These are phyloP conservation scores for Tylopilus plumbeoviolaceoides DNA, from an alignment of 768 basidiomycete genomes.

Conservation along the genomic window DNA sequence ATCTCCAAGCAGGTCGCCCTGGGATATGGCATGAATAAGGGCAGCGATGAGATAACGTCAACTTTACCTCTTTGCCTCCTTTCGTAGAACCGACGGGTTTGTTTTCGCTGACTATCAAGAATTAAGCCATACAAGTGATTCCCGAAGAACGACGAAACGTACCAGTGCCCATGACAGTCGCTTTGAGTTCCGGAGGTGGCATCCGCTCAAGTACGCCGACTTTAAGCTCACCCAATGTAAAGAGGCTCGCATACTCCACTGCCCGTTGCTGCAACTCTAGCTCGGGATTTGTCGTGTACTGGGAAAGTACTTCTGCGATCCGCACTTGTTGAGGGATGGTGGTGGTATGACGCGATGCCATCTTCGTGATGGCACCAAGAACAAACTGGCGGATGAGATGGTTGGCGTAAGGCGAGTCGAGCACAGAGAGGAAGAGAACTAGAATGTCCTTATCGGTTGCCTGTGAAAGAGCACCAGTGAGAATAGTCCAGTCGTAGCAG, in stretches of 20 bases:
- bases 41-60: neutral
- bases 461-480: constrained; percentile 33
- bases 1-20: constrained; percentile 80
- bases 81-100: constrained; percentile 92
- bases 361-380: constrained; percentile 84
- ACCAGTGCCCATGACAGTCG: constrained; percentile 95
- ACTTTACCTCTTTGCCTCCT: constrained; percentile 64
- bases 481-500: neutral
- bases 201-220: constrained; percentile 92
- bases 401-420: constrained; percentile 94
- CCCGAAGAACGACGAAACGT: constrained; percentile 21
- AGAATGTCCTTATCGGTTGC: constrained; percentile 78
- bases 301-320: constrained; percentile 71
- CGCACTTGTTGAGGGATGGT: constrained; percentile 68
- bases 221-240: constrained; percentile 68
- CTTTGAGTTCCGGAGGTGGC: constrained; percentile 98
- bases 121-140: neutral
- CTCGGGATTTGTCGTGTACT: constrained; percentile 84
- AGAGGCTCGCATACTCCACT: constrained; percentile 89
- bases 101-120: constrained; percentile 78
- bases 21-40: constrained; percentile 5
- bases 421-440: constrained; percentile 79
- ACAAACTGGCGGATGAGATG: constrained; percentile 90
- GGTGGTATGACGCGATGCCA: constrained; percentile 75
- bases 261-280: constrained; percentile 94